Conservation (phyloP, 2,329 filamentous ascomycete species). For the Corynespora cassiicola region DNA sequence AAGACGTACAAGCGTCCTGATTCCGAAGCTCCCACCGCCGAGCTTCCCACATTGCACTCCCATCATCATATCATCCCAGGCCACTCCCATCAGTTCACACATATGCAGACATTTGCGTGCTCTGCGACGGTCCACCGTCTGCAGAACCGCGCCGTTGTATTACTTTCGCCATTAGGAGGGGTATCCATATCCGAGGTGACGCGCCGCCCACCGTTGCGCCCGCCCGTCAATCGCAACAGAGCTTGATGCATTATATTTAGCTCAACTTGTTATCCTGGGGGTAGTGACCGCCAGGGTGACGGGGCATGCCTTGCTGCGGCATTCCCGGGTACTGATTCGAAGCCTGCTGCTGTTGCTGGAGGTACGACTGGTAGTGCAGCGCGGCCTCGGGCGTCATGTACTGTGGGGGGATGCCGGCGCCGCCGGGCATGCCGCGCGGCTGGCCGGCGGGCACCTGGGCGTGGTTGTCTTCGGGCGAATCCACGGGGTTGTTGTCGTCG, state of each 20-base stretch:
- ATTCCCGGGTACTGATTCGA: conserved; percentile 76
- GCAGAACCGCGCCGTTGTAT: conserved; percentile 35
- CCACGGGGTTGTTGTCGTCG: conserved; percentile 64
- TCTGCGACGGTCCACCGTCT: conserved; percentile 28
- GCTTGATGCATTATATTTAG: conserved; percentile 35
- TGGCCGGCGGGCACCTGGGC: conserved; percentile 78
- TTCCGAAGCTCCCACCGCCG: conserved; percentile 29
- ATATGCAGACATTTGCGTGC: conserved; percentile 27
- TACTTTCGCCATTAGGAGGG: conserved; percentile 47
- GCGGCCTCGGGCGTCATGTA: conserved; percentile 72
- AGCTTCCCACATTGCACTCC: conserved; percentile 37
- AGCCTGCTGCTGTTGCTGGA: conserved; percentile 69
- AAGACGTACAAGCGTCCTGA: conserved; percentile 41
- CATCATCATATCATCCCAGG: conserved; percentile 36
- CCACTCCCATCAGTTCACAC: conserved; percentile 20
- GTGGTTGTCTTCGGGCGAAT: conserved; percentile 90
- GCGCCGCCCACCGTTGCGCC: conserved; percentile 36
- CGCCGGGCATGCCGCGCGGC: conserved; percentile 67
- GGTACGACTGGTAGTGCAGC: conserved; percentile 85
- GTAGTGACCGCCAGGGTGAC: conserved; percentile 68
- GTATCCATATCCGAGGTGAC: conserved; percentile 46
- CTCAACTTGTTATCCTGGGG: conserved; percentile 63
- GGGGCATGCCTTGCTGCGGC: conserved; percentile 77
- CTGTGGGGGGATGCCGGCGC: conserved; percentile 69
- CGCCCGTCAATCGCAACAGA: conserved; percentile 31